Conservation (phyloP, 2,329 filamentous ascomycete genomes). For the Cladosporium colombiae region DNA sequence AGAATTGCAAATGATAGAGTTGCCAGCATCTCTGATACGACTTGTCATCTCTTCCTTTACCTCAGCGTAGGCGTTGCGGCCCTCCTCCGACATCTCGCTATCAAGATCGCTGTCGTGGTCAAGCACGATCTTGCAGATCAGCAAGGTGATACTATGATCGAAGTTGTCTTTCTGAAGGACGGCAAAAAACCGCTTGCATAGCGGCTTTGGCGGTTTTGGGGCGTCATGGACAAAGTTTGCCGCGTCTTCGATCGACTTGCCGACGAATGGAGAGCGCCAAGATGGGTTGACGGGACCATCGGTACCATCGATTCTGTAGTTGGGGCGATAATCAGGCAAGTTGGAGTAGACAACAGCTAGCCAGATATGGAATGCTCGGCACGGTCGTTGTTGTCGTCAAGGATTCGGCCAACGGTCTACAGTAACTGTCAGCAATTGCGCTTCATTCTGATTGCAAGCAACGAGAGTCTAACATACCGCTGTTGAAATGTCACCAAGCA, state of each 20-base stretch:
- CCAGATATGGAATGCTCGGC: background rate
- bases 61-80: too few relatives aligned
- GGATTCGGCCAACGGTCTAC: background rate
- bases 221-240: background rate
- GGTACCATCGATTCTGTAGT: background rate
- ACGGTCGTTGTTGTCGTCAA: background rate
- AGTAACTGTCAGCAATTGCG: background rate
- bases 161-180: background rate
- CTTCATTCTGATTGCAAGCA: too few relatives aligned
- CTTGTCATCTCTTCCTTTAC: too few relatives aligned
- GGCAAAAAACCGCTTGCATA: background rate
- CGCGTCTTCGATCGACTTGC: background rate
- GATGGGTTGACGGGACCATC: background rate
- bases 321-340: background rate
- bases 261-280: constrained; percentile 1
- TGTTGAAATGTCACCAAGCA: background rate
- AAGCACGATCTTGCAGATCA: too few relatives aligned
- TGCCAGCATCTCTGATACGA: too few relatives aligned
- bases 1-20: too few relatives aligned
- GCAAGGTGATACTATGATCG: background rate
- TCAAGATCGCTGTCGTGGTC: too few relatives aligned
- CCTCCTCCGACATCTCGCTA: too few relatives aligned
- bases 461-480: too few relatives aligned
- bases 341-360: too few relatives aligned
- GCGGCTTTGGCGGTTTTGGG: constrained; percentile 1